Evolutionary conservation across 169 alveolate species (phyloP), one percentile per base, ranked within the genome.

Genomic region (Cryptosporidium ubiquitum): DNA sequence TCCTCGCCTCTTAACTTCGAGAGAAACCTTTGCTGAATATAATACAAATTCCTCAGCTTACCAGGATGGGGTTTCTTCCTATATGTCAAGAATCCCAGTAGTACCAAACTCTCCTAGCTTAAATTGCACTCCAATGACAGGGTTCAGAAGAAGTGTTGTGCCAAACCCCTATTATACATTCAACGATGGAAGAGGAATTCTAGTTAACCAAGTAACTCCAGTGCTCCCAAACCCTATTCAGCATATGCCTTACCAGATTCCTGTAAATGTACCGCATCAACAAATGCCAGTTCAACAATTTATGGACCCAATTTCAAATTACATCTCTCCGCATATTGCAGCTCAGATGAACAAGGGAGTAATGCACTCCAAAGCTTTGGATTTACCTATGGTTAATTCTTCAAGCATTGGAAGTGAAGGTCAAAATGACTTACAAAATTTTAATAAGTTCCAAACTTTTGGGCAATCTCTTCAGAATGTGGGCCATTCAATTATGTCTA

Each of bases 401-500:
- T 33, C 35, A 6, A 1, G n/a, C n/a, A 5, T 0, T 33, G 10
- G 2, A n/a, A 12, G 16, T 33, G 71, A 64, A 2, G 26, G 12
- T 10, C 40, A 31, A 14, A 35, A 23, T 5, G 71, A 2, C 16
- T 3, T 37, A 49, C 42, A 79, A 1, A 47, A 64, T 40, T 40
- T 79, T 18, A 58, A 79, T 26, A 37, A 37, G 23, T 31, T 79
- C 10, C 89, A 79, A 18, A 60, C 40, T 39, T 39, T 79, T 23
- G 75, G 89, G 18, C 89, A 79, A 64, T 79, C 89, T 12, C 51
- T 79, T 58, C 89, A 79, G 39, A 61, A 58, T 61, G 37, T 79
- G 37, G 89, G 89, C 3, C 89, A 79, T n/a, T 79, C 89, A 18
- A 44, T 79, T 14, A 79, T 79, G 2, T 79, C 89, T 14, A 79